Evolutionary conservation across 164 flowering plant species (phyloP).

Genomic region (Vitis rupestris): DNA sequence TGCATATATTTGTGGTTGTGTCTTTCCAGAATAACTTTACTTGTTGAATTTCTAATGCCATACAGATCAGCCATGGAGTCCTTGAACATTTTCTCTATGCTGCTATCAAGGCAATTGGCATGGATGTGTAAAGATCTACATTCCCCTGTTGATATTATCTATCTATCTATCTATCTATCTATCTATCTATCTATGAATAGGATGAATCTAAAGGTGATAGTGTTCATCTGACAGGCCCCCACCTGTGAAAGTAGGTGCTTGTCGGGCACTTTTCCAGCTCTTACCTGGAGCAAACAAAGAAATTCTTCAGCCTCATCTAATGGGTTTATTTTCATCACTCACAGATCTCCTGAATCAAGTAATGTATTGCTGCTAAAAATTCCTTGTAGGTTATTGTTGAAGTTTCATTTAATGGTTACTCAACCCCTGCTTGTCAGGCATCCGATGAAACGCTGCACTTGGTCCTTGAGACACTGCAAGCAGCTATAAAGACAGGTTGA

Average conservation of each 20-base stretch:
- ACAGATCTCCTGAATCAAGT: constrained; percentile 82
- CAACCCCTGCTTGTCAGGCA: constrained; percentile 48
- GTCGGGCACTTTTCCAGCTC: constrained; percentile 80
- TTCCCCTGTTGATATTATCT: background rate
- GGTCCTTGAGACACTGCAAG: constrained; percentile 87
- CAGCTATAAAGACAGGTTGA: constrained; percentile 73
- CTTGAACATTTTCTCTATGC: constrained; percentile 66
- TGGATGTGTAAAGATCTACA: constrained; percentile 61
- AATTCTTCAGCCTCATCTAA: constrained; percentile 50
- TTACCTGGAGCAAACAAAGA: constrained; percentile 59
- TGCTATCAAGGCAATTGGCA: constrained; percentile 61
- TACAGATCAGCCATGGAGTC: constrained; percentile 58
- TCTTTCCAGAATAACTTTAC: background rate
- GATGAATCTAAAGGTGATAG: constrained; percentile 4
- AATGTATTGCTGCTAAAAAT: constrained; percentile 9
- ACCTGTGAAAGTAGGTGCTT: constrained; percentile 92
- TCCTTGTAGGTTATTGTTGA: constrained; percentile 2
- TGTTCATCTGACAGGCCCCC: constrained; percentile 59
- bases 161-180: background rate
- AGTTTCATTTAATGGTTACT: background rate
- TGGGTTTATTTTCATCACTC: constrained; percentile 71
- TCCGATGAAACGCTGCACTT: constrained; percentile 90
- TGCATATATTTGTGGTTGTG: background rate
- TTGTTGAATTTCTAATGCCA: constrained; percentile 2
- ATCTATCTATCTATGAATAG: background rate